These are phyloP conservation scores for Xylariaceae sp. DNA, from an alignment of 2,329 filamentous ascomycete species.

Conservation along the genomic window DNA sequence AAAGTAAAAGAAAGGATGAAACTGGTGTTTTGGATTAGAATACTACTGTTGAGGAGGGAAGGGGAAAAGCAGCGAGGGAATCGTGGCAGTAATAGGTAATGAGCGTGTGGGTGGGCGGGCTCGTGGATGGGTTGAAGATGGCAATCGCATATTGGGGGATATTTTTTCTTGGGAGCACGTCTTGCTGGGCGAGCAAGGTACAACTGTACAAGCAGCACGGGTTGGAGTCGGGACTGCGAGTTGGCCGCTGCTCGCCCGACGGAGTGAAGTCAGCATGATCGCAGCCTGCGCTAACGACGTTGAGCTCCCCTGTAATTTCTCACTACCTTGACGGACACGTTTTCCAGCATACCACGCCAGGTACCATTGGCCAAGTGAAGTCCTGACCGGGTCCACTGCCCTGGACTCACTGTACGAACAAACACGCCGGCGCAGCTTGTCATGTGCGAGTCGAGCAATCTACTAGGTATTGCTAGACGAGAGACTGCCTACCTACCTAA, in stretches of 20 bases:
- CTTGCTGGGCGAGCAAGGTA: not conserved
- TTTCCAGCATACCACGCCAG: not conserved
- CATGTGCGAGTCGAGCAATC: no score
- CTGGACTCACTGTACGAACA: no score
- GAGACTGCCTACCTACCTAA: no score
- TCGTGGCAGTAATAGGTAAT: slow-evolving; percentile 8
- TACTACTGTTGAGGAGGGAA: not conserved
- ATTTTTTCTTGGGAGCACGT: not conserved
- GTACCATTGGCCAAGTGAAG: not conserved
- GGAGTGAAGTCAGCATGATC: no score
- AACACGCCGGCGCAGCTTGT: no score
- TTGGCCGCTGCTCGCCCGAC: no score
- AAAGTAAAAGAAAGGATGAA: slow-evolving; percentile 26
- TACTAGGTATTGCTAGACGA: no score
- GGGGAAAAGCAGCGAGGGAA: slow-evolving; percentile 5
- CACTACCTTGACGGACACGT: not conserved
- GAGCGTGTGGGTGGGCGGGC: slow-evolving; percentile 3
- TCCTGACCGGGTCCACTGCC: no score
- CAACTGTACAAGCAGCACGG: no score
- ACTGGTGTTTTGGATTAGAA: slow-evolving; percentile 16
- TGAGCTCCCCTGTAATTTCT: not conserved
- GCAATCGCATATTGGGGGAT: not conserved
- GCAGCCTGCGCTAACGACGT: no score
- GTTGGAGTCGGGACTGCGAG: no score
- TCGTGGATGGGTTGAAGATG: not conserved